A percentile compares a stretch with the other conserved stretches of the same genome.
phyloP scores from a whole-genome alignment of 2,329 filamentous ascomycete species.

The Fusarium nygamai region DNA sequence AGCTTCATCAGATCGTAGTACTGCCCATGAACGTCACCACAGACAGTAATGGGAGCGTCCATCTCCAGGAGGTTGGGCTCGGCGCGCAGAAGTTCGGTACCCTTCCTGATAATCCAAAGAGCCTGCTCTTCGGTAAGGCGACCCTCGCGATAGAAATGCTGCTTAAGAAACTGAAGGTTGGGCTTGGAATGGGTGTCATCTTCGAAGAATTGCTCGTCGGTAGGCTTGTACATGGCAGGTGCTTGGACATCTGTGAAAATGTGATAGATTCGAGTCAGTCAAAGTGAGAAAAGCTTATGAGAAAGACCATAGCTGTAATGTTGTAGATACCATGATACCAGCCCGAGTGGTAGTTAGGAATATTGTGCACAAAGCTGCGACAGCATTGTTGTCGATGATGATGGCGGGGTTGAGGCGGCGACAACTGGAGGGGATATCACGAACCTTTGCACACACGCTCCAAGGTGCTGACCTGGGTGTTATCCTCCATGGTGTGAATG shows the following conservation, averaged over 20 bases:
- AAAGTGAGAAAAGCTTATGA: neutral
- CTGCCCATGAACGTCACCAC: constrained; percentile 97
- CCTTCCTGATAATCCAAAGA: constrained; percentile 90
- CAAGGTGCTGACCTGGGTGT: constrained; percentile 90
- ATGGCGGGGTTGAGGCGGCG: constrained; percentile 36
- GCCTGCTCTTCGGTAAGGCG: constrained; percentile 97
- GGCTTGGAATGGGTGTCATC: constrained; percentile 88
- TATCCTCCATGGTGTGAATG: constrained; percentile 98
- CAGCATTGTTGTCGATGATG: constrained; percentile 14
- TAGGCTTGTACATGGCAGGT: constrained; percentile 90
- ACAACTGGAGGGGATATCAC: constrained; percentile 42
- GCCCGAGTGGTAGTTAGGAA: neutral
- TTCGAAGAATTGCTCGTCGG: constrained; percentile 93
- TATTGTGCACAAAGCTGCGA: constrained; percentile 26
- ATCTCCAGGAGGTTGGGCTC: constrained; percentile 98
- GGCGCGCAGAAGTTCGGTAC: constrained; percentile 84
- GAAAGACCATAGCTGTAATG: neutral
- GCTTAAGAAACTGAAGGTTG: constrained; percentile 93
- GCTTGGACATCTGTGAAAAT: constrained; percentile 86
- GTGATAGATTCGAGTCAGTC: constrained; percentile 28
- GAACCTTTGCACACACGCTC: constrained; percentile 99
- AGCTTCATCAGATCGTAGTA: constrained; percentile 99
- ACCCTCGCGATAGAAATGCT: constrained; percentile 98
- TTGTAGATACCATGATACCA: neutral
- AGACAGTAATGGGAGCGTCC: constrained; percentile 99